A percentile compares a stretch with the other conserved stretches of the same genome.
Conservation (phyloP, 129 eudicot species). For the Flaveria robusta region DNA sequence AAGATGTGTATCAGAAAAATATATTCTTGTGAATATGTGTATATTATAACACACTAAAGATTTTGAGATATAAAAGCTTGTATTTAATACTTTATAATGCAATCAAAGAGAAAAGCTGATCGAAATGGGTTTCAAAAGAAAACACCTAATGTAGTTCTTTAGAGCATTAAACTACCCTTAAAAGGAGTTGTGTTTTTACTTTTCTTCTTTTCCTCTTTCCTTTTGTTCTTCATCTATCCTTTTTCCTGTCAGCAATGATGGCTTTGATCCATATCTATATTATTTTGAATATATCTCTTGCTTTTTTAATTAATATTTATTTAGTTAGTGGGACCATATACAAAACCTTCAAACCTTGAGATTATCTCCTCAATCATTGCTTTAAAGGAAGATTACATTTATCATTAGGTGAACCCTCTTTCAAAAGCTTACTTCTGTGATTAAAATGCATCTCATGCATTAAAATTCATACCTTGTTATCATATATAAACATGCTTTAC, state of each 20-base stretch:
- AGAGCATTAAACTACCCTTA: constrained; percentile 36
- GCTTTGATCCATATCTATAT: constrained; percentile 9
- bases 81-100: constrained; percentile 35
- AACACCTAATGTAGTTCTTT: constrained; percentile 40
- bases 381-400: constrained; percentile 23
- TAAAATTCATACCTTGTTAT: neutral
- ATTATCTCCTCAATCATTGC: constrained; percentile 35
- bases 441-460: constrained; percentile 5
- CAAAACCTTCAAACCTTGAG: constrained; percentile 31
- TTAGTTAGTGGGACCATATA: neutral
- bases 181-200: constrained; percentile 38
- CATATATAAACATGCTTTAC: neutral
- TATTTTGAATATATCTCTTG: constrained; percentile 21
- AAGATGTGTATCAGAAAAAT: too few species aligned
- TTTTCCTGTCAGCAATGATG: constrained; percentile 43
- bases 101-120: constrained; percentile 50
- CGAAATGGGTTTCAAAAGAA: constrained; percentile 50
- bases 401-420: constrained; percentile 8
- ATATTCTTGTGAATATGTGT: neutral
- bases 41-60: constrained; percentile 6
- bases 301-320: neutral
- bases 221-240: constrained; percentile 38
- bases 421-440: neutral
- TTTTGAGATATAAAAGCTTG: constrained; percentile 45
- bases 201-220: constrained; percentile 29